Percentiles rank a stretch among this genome's conserved stretches.
These are phyloP conservation scores for Millerozyma miso DNA, from an alignment of 805 yeast species.

Conservation along the genomic window DNA sequence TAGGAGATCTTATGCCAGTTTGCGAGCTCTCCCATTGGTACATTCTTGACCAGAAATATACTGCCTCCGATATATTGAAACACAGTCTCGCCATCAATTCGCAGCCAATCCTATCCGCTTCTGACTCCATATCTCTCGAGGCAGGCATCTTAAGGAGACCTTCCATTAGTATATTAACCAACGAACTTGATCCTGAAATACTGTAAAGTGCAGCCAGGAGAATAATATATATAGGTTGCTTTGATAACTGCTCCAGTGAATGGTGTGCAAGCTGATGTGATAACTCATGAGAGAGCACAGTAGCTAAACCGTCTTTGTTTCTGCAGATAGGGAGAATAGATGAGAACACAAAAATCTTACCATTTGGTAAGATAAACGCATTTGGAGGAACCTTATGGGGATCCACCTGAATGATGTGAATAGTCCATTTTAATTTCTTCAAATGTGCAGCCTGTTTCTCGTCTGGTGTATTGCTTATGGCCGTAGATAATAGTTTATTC, in stretches of 20 bases:
- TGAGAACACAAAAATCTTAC: slow-evolving; percentile 86
- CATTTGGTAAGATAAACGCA: slow-evolving; percentile 95
- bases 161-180: slow-evolving; percentile 50
- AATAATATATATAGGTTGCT: slow-evolving; percentile 64
- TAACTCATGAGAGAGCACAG: slow-evolving; percentile 88
- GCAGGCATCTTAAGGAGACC: slow-evolving; percentile 74
- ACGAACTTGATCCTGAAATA: slow-evolving; percentile 53
- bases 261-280: slow-evolving; percentile 95
- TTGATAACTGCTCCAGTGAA: slow-evolving; percentile 75
- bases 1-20: slow-evolving; percentile 35
- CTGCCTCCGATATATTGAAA: slow-evolving; percentile 71
- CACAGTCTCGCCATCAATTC: slow-evolving; percentile 91
- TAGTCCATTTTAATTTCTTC: slow-evolving; percentile 60
- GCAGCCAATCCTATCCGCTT: slow-evolving; percentile 92
- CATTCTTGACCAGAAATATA: slow-evolving; percentile 83
- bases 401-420: slow-evolving; percentile 63
- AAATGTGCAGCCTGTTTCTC: slow-evolving; percentile 31
- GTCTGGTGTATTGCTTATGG: slow-evolving; percentile 35
- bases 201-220: slow-evolving; percentile 52
- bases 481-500: slow-evolving; percentile 57
- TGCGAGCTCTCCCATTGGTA: slow-evolving; percentile 27
- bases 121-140: slow-evolving; percentile 90
- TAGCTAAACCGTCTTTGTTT: slow-evolving; percentile 90
- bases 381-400: slow-evolving; percentile 79
- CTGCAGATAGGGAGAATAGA: slow-evolving; percentile 73